phyloP scores from a whole-genome alignment of 768 basidiomycete species.

The Tylopilus subfusipes region DNA sequence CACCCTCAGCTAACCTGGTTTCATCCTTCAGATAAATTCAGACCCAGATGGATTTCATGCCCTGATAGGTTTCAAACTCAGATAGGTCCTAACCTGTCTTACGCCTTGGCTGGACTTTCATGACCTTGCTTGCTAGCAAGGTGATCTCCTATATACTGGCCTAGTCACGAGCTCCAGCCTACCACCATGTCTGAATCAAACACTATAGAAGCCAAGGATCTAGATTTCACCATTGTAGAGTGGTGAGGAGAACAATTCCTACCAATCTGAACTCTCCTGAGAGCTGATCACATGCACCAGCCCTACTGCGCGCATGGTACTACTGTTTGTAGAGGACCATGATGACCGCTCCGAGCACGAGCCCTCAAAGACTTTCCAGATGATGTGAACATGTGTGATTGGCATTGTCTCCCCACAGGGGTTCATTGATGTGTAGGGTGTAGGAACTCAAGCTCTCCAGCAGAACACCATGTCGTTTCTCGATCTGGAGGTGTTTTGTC shows the following conservation, averaged over 20 bases:
- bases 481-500: constrained; percentile 67
- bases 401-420: not conserved
- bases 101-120: too few species aligned
- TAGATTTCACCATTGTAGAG: constrained; percentile 21
- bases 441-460: constrained; percentile 89
- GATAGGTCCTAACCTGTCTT: too few species aligned
- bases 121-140: too few species aligned
- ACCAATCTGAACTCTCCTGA: not conserved
- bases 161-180: too few species aligned
- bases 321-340: constrained; percentile 35
- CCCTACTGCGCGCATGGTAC: constrained; percentile 44
- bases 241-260: constrained; percentile 18
- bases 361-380: constrained; percentile 75
- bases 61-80: too few species aligned
- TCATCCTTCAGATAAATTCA: too few species aligned
- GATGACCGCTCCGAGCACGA: constrained; percentile 36
- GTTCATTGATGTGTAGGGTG: not conserved
- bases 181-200: constrained; percentile 23
- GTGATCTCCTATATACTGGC: too few species aligned
- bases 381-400: constrained; percentile 66
- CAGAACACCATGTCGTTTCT: constrained; percentile 79
- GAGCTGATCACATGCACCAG: constrained; percentile 14
- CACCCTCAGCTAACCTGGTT: too few species aligned
- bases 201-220: constrained; percentile 18
- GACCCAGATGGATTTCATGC: too few species aligned